phyloP scores from a whole-genome alignment of 257 asterid genomes.

The Fraxinus pennsylvanica region DNA sequence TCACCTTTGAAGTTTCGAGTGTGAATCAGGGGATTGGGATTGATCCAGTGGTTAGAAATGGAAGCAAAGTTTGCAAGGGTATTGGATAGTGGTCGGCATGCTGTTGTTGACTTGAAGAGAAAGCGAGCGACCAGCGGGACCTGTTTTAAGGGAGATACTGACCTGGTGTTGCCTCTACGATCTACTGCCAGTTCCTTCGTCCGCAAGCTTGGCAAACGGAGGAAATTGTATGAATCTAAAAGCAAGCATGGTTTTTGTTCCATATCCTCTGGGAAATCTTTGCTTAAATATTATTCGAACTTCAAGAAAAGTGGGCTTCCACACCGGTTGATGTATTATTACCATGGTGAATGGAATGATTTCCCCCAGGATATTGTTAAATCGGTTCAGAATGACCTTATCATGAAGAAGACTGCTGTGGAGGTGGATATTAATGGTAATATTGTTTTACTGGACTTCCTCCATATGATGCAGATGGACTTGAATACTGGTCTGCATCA shows the following conservation, averaged over 20 bases:
- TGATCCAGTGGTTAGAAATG: conserved; percentile 55
- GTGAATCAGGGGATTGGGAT: conserved; percentile 52
- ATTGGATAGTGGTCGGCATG: conserved; percentile 61
- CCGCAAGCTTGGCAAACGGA: conserved; percentile 49
- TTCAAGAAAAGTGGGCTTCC: conserved; percentile 63
- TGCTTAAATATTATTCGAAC: conserved; percentile 51
- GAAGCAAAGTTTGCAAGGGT: conserved; percentile 68
- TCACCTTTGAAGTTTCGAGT: conserved; percentile 39
- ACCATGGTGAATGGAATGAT: conserved; percentile 73
- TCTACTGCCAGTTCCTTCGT: conserved; percentile 35
- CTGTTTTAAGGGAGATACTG: conserved; percentile 42
- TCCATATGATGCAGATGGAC: conserved; percentile 70
- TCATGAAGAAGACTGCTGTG: conserved; percentile 48
- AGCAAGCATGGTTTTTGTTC: conserved; percentile 27
- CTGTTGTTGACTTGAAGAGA: conserved; percentile 64
- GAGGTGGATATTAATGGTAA: conserved; percentile 60
- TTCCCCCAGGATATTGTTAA: conserved; percentile 59
- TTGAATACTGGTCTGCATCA: conserved; percentile 57
- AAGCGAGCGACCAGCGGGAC: conserved; percentile 44
- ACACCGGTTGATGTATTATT: conserved; percentile 67
- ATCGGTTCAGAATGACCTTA: conserved; percentile 52
- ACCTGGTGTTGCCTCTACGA: conserved; percentile 41
- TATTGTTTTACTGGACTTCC: conserved; percentile 57
- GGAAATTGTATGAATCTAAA: conserved; percentile 46
- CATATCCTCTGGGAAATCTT: conserved; percentile 37